Percentiles rank a stretch among this genome's conserved stretches.
Conservation (phyloP, 345 rosid genomes). For the Noccaea caerulescens region DNA sequence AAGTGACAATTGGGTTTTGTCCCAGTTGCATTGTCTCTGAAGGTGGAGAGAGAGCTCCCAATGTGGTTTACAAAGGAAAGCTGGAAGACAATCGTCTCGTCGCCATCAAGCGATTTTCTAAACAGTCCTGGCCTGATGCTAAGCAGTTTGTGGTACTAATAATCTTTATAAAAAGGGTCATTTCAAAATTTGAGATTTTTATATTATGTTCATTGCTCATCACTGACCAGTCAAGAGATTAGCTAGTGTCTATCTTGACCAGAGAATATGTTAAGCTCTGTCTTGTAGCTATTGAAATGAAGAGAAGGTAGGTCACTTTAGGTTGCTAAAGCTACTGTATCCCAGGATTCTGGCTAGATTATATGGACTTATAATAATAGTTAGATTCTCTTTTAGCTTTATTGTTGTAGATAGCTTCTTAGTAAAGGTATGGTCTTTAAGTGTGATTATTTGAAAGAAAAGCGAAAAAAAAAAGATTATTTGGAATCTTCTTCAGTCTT, state of each 20-base stretch:
- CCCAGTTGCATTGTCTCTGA: constrained; percentile 69
- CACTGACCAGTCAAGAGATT: neutral
- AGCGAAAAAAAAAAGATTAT: neutral
- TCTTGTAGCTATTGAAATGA: constrained; percentile 11
- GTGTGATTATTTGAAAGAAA: neutral
- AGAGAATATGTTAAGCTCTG: constrained; percentile 10
- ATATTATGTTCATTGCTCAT: constrained; percentile 14
- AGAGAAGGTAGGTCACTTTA: constrained; percentile 16
- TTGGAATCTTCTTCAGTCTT: constrained; percentile 22
- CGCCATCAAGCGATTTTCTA: constrained; percentile 80
- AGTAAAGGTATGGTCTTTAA: constrained; percentile 25
- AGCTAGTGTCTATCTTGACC: constrained; percentile 19
- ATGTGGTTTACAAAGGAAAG: constrained; percentile 76
- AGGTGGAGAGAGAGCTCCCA: constrained; percentile 81
- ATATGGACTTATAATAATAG: neutral
- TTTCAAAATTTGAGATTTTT: neutral
- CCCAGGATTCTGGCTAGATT: constrained; percentile 24
- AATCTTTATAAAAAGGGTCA: neutral
- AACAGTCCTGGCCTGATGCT: constrained; percentile 87
- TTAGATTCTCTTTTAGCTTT: constrained; percentile 18
- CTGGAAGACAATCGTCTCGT: constrained; percentile 60
- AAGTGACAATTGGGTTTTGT: constrained; percentile 73
- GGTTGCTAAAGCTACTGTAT: constrained; percentile 14
- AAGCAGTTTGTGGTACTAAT: constrained; percentile 56
- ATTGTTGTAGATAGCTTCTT: constrained; percentile 5